These are phyloP conservation scores for Dactylellina sp. DNA, from an alignment of 2,329 filamentous ascomycete genomes.

Conservation along the genomic window DNA sequence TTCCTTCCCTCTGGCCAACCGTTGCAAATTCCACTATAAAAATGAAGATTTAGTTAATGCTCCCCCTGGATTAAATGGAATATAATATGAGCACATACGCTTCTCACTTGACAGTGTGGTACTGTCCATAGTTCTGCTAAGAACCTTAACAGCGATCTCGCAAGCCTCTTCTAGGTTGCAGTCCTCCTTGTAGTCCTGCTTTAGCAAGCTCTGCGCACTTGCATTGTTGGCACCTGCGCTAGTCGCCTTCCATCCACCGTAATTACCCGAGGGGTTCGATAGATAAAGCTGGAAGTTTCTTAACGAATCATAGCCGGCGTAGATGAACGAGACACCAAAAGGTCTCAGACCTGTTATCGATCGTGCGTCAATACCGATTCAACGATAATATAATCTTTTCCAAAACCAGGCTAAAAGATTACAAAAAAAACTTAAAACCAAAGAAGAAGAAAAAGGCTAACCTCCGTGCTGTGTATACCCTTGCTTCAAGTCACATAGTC, in stretches of 20 bases:
- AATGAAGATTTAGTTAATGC: background rate
- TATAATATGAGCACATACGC: conserved; percentile 72
- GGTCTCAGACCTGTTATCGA: conserved; percentile 77
- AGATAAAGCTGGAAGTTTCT: conserved; percentile 98
- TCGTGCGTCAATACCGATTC: background rate
- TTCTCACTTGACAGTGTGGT: conserved; percentile 99
- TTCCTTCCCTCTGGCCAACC: conserved; percentile 93
- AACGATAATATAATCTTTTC: too few species aligned
- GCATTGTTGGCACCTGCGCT: conserved; percentile 98
- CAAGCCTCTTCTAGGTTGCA: conserved; percentile 96
- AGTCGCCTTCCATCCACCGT: conserved; percentile 98
- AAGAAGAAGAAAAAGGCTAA: conserved; percentile 16
- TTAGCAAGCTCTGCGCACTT: conserved; percentile 93
- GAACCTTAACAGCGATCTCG: conserved; percentile 95
- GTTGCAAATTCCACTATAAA: conserved; percentile 92
- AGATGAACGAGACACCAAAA: conserved; percentile 99
- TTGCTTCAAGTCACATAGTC: conserved; percentile 97
- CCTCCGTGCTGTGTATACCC: conserved; percentile 98
- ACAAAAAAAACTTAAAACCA: background rate
- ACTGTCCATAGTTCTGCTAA: conserved; percentile 99
- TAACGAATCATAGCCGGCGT: conserved; percentile 95
- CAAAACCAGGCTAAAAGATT: too few species aligned
- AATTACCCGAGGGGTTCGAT: conserved; percentile 98
- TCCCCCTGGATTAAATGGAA: too few species aligned
- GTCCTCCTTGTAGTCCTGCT: conserved; percentile 99